Conservation (phyloP, 1,284 basidiomycete genomes). For the Polyporus tsugae region DNA sequence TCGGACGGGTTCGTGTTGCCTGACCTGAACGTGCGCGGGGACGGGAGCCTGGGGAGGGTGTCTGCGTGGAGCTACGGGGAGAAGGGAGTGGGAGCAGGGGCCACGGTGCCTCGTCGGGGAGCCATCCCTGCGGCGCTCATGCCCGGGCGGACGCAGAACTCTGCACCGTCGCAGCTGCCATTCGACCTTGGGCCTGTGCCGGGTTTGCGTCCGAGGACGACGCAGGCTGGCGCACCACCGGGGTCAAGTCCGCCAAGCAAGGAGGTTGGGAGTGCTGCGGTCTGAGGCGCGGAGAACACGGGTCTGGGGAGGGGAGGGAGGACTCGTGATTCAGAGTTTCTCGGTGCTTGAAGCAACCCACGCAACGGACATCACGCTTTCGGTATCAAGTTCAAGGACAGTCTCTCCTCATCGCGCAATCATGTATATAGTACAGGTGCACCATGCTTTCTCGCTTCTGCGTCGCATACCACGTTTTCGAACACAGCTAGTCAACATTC, state of each 20-base stretch:
- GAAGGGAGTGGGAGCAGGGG: not conserved
- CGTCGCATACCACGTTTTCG: not conserved
- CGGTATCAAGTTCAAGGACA: not conserved
- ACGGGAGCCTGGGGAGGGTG: slow-evolving; percentile 1
- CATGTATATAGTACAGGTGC: slow-evolving; percentile 10
- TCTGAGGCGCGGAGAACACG: not conserved
- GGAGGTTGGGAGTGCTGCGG: not conserved
- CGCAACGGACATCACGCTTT: slow-evolving; percentile 1
- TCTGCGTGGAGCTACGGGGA: slow-evolving; percentile 6
- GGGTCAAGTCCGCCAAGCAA: not conserved
- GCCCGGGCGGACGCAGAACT: slow-evolving; percentile 18
- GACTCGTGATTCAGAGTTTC: not conserved
- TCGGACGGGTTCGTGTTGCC: not conserved
- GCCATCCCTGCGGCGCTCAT: slow-evolving; percentile 26
- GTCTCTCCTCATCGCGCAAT: not conserved
- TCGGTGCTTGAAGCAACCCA: not conserved
- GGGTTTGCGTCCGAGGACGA: not conserved
- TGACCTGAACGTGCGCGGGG: not conserved
- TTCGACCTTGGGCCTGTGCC: slow-evolving; percentile 15
- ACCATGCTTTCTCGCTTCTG: slow-evolving; percentile 8
- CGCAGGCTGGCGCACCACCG: not conserved
- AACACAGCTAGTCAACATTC: not conserved
- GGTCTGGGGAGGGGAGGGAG: not conserved
- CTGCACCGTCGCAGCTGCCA: slow-evolving; percentile 16
- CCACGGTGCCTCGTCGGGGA: slow-evolving; percentile 16